Evolutionary conservation across 2,329 filamentous ascomycete species (phyloP), one percentile per base, ranked within the genome.

Genomic region (Ambrosiella cleistominuta): DNA sequence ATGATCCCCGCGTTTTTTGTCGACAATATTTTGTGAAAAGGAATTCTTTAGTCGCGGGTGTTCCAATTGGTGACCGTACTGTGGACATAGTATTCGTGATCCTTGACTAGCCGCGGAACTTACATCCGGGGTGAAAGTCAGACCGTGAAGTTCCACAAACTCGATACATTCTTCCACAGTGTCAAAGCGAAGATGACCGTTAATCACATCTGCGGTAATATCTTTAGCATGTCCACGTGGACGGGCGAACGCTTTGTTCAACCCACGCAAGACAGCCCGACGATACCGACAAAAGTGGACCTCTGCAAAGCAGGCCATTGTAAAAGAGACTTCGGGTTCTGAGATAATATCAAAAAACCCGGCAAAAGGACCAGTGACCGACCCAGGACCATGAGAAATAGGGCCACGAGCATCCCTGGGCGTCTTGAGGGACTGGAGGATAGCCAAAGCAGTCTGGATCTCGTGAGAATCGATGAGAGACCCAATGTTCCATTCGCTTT

Each of bases 221-320:
- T 84, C 81, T 62, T 77, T 80, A 1, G 80, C 74, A 5, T 75
- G 72, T 56, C 77, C 76, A 60, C 78, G 74, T 27, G 77, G 77
- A 59, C 80, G 74, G 1, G 76, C 72, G 61, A 82, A 79, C 1
- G 77, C 73, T 57, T 70, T 73, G 55, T 77, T 74, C 19, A 84
- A 69, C 13, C 76, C 75, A 57, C 74, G 74, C 15, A 85, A 66
- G 13, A 82, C 76, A 11, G 75, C 73, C 57, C 79, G 78, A 45
- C 82, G 79, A 38, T 84, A 70, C 40, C 74, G 72, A 45, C 78
- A 77, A 60, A 85, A 83, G 64, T 83, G 80, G n/a, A 81, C 78
- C 64, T 85, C 81, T 6, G 81, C 81, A 61, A 85, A 77, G 63
- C 82, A 85, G 12, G 81, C 82, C 79, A 85, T 83, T 1, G 80